These are phyloP conservation scores for Trichoderma sp. DNA, from an alignment of 2,329 filamentous ascomycete species.

Conservation along the genomic window DNA sequence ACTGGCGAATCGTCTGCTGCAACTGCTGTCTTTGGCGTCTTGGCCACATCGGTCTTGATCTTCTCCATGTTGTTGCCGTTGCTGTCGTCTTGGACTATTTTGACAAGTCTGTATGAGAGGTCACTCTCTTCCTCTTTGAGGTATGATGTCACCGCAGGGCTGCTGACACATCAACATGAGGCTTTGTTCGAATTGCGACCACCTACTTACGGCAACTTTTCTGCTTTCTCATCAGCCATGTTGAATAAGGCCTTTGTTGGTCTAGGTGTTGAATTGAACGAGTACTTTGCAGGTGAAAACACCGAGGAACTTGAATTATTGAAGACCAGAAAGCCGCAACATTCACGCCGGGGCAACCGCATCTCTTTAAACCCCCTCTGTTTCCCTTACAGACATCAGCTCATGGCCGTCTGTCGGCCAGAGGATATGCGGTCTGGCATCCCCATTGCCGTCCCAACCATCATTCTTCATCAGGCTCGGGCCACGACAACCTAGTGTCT, in stretches of 20 bases:
- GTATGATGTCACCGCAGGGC: not conserved
- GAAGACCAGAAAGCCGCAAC: not conserved
- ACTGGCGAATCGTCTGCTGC: not conserved
- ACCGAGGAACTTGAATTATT: no score
- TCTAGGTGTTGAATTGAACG: not conserved
- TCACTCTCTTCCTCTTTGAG: not conserved
- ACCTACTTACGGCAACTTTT: slow-evolving; percentile 7
- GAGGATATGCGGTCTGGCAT: not conserved
- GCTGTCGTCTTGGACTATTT: not conserved
- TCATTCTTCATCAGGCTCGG: not conserved
- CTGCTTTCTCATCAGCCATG: not conserved
- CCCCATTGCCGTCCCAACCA: slow-evolving; percentile 4
- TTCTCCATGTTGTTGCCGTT: not conserved
- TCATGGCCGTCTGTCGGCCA: not conserved
- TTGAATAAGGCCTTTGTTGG: not conserved
- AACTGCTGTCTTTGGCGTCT: not conserved
- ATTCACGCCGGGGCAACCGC: not conserved
- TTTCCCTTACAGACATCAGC: not conserved
- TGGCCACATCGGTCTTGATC: not conserved
- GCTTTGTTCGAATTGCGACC: not conserved
- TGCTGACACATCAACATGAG: not conserved
- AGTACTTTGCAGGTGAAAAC: not conserved
- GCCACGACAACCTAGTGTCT: not conserved
- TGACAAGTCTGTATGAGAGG: not conserved
- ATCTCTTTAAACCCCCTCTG: slow-evolving; percentile 4